These are phyloP conservation scores for Suhomyces terraborum DNA, from an alignment of 1,139 yeast genomes.

Conservation along the genomic window DNA sequence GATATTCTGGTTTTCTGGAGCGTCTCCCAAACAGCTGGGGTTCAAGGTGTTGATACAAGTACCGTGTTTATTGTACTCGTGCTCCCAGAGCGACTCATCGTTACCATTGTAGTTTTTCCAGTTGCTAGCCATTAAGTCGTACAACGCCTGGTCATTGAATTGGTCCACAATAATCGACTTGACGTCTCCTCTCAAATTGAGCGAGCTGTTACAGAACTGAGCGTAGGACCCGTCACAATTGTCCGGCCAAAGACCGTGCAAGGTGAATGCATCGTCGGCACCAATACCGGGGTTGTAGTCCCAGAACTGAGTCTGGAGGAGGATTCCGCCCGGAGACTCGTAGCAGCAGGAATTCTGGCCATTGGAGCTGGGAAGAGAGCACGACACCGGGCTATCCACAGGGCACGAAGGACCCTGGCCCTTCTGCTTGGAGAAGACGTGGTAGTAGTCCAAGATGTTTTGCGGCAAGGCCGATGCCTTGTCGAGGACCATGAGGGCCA, in stretches of 20 bases:
- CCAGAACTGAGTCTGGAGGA: constrained; percentile 92
- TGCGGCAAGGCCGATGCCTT: constrained; percentile 10
- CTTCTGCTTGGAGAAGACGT: not conserved
- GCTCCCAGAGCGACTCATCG: constrained; percentile 83
- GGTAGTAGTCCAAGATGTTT: constrained; percentile 1
- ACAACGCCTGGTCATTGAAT: constrained; percentile 53
- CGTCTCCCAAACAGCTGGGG: constrained; percentile 61
- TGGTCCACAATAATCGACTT: constrained; percentile 47
- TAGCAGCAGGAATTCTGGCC: constrained; percentile 72
- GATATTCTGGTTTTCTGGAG: constrained; percentile 58
- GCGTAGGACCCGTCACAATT: constrained; percentile 73
- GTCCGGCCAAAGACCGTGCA: constrained; percentile 88
- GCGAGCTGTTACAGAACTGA: constrained; percentile 66
- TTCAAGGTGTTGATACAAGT: constrained; percentile 84
- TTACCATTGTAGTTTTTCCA: constrained; percentile 82
- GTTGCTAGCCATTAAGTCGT: constrained; percentile 54
- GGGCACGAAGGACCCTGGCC: constrained; percentile 50
- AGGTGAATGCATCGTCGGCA: constrained; percentile 66
- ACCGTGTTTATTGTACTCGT: constrained; percentile 94
- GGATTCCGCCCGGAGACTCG: constrained; percentile 85
- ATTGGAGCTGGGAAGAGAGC: constrained; percentile 38
- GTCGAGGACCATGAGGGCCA: constrained; percentile 2
- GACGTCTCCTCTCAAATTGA: constrained; percentile 50
- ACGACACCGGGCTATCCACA: constrained; percentile 58
- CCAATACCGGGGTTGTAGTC: constrained; percentile 86